These are phyloP conservation scores for Globisporangium parvum DNA, from an alignment of 352 stramenopile species.

Conservation along the genomic window DNA sequence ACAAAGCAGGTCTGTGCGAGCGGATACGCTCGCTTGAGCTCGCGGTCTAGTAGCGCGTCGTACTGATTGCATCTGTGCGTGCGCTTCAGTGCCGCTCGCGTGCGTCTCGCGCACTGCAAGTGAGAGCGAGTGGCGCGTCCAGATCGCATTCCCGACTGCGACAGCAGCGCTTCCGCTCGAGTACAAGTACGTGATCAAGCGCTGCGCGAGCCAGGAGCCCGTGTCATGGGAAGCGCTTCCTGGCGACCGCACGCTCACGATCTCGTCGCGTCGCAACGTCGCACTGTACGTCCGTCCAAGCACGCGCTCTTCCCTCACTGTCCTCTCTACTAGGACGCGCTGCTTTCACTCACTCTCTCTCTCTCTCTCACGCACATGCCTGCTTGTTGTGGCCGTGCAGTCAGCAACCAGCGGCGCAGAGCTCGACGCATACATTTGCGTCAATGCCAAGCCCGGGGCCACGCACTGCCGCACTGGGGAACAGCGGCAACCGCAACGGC, in stretches of 20 bases:
- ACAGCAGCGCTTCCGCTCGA: conserved; percentile 30
- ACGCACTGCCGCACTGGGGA: conserved; percentile 40
- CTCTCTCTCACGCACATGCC: no score
- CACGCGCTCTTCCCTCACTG: neutral
- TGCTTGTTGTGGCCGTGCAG: conserved; percentile 10
- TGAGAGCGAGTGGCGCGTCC: conserved; percentile 36
- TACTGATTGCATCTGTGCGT: conserved; percentile 1
- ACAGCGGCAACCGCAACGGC: conserved; percentile 62
- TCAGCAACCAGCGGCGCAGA: conserved; percentile 31
- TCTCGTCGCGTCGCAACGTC: conserved; percentile 35
- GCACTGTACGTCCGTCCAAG: conserved; percentile 43
- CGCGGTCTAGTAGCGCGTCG: neutral
- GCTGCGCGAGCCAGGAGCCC: conserved; percentile 24
- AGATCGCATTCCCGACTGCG: conserved; percentile 19
- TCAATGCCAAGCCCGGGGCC: conserved; percentile 31
- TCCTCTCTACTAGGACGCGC: neutral
- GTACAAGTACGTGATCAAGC: conserved; percentile 79
- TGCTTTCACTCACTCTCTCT: neutral
- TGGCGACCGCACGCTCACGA: conserved; percentile 56
- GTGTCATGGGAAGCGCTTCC: conserved; percentile 70
- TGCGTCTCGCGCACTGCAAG: conserved; percentile 17
- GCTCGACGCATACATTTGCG: conserved; percentile 44
- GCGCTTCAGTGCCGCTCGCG: conserved; percentile 36
- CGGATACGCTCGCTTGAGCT: neutral
- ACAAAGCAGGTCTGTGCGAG: conserved; percentile 29